Evolutionary conservation across 495 filamentous ascomycete genomes (phyloP), one percentile per base, ranked within the genome.

Genomic region (Acidiella bohemica): DNA sequence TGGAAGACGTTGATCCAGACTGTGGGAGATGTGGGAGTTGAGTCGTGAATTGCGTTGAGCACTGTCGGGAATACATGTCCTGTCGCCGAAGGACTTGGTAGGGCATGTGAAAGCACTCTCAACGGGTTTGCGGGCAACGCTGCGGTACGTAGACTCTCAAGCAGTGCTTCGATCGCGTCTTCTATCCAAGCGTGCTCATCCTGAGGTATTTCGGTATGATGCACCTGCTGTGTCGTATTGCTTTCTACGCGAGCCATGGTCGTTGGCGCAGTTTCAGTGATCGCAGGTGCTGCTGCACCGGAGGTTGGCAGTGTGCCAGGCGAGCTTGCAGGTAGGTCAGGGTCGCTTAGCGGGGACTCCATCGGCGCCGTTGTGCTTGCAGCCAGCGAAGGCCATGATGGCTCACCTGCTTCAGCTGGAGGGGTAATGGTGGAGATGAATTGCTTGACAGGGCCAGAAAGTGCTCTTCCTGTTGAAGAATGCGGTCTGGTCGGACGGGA

Each of bases 1-100:
- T 79, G 73, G 35, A 71, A 72, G 36, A 79, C 64, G 39, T 77
- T 74, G 53, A 79, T 74, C 53, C 70, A 78, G 1, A 63, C 61
- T 0, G 62, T 64, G 11, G 59, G 60, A 26, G 44, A 41, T 1
- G 23, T n/a, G 28, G 68, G 63, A 1, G 70, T 54, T 22, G 59
- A 63, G 29, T 64, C 58, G 48, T 73, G 70, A 0, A 76, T 66
- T n/a, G 66, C 59, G 34, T 64, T 62, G 39, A 78, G 64, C n/a
- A 76, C 51, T 11, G 57, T 57, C 12, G 55, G 53, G 47, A 73
- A 76, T 13, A 70, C 53, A 36, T 73, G 69, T 10, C 66, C 62
- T 11, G 65, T 59, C n/a, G 61, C 1, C 5, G 55, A 64, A 3
- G 75, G 75, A 43, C 69, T 76, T 5, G 75, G 75, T 25, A 78